Base-by-base conservation (phyloP, 192 early-diverging fungal genomes). In the Umbelopsis isabellina region DNA sequence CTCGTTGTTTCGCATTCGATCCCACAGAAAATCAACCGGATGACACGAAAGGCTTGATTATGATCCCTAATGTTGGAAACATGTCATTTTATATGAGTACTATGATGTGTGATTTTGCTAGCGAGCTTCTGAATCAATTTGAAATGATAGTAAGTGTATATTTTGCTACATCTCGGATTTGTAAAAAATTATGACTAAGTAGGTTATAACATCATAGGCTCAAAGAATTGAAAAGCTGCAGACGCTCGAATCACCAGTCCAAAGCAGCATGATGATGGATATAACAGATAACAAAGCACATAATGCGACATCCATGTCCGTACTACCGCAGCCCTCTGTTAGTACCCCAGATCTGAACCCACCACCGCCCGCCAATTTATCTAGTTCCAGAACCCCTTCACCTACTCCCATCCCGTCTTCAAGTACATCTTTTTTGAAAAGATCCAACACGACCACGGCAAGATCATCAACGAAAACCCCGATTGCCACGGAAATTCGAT, bases 11-110 rank as follows among this genome's bases (percentile, higher is more conserved):
- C 71, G 92, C 90, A 45, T 94, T 94, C 78, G 90, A 94, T 66
- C 92, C 92, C n/a, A 76, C 84, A 20, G 90, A 93, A 49, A 77
- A 83, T 25, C 88, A 93, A 50, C 85, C 86, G 10, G 89, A 92
- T 70, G 88, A 92, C 77, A 88, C 87, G 2, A 84, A 90, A 49
- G 92, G 90, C 7, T 69, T 92, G 20, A 90, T 91, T 30, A 90
- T 91, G 86, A 90, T 94, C 64, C 92, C 92, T 2, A 88, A 91
- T 71, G 92, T 90, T 18, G 92, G 92, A 46, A 86, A 93, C 65
- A 82, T 91, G 21, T 86, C 84, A 0, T 93, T 91, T 69, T 92
- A 94, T 68, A 79, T 94, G 66, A 82, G 80, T 55, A 91, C 90
- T 0, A 83, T 92, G 83, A 91, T 94, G 67, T 92, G 87, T 65